phyloP scores from a whole-genome alignment of 2,329 filamentous ascomycete species.

The Lachnellula cervina region DNA sequence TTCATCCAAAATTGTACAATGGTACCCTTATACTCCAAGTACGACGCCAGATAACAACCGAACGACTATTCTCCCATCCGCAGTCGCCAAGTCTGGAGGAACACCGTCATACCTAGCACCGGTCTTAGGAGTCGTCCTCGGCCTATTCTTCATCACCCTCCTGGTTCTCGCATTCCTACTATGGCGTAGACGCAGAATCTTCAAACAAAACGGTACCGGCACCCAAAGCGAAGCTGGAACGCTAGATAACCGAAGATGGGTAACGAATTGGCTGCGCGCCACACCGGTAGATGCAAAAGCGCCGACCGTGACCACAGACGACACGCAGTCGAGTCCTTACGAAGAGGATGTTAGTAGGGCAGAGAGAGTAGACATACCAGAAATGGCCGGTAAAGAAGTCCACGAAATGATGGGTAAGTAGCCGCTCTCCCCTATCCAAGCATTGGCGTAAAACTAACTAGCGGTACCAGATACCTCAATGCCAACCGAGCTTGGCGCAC shows the following conservation, averaged over 20 bases:
- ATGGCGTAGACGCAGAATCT: constrained; percentile 41
- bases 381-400: constrained; percentile 26
- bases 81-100: constrained; percentile 9
- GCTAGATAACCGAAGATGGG: constrained; percentile 20
- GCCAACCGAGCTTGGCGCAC: constrained; percentile 17
- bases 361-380: constrained; percentile 8
- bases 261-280: constrained; percentile 26
- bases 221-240: constrained; percentile 25
- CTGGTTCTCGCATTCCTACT: constrained; percentile 48
- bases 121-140: constrained; percentile 57
- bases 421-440: constrained; percentile 3
- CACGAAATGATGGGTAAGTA: constrained; percentile 33
- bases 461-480: constrained; percentile 21
- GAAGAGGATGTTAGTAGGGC: constrained; percentile 9
- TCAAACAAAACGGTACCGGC: constrained; percentile 11
- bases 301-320: constrained; percentile 28
- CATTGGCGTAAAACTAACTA: neutral
- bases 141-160: constrained; percentile 50
- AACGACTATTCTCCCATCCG: constrained; percentile 8
- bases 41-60: constrained; percentile 9
- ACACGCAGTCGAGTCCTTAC: constrained; percentile 20
- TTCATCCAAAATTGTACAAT: constrained; percentile 50
- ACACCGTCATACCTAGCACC: constrained; percentile 56
- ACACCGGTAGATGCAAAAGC: constrained; percentile 23
- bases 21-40: constrained; percentile 51